Base-by-base conservation (phyloP, 2,329 filamentous ascomycete genomes). In the Fonsecaea pedrosoi region DNA sequence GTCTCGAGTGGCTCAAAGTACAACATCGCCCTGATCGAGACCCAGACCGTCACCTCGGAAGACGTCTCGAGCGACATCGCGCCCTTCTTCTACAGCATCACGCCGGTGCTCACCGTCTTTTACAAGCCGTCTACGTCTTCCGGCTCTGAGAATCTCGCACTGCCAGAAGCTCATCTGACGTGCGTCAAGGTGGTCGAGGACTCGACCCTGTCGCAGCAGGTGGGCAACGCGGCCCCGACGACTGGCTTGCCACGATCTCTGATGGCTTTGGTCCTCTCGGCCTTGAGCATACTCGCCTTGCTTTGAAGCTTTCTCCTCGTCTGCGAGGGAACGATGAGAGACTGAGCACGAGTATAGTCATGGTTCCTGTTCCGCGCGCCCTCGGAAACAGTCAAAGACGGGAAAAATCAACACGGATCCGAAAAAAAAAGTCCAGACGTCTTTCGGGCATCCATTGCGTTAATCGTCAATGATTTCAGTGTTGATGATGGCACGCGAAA, bases 121-220 rank as follows among this genome's bases (percentile, higher is more conserved):
- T 69, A 65, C 60, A 60, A 57, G 8, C 25, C 54, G 1, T 38
- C 54, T n/a, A 62, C 45, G 12, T 38, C 62, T 4, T 56, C 58
- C 10, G 38, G 30, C 10, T 18, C 59, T 18, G 40, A 50, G 18
- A 18, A 6, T 5, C 1, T 12, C 18, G 21, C 21, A 3, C 9
- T 56, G 9, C 65, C 67, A 0, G 60, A 69, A 35, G 60, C 60
- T 30, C 61, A 64, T 35, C 63, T 69, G 30, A 66, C 67, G 7
- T 69, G 67, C 53, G 53, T 69, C 4, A 69, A 69, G 34, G 67
- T 69, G 13, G 64, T 69, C 37, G 45, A 69, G 37, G 60, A 64
- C 54, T 64, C 65, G 38, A 56, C 30, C 9, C 18, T 65, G 18
- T 25, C 9, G 21, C 40, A 54, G 53, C 35, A 61, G 3, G 32